These are phyloP conservation scores for Stephania yunnanensis DNA, from an alignment of 164 flowering plant genomes.

Conservation along the genomic window DNA sequence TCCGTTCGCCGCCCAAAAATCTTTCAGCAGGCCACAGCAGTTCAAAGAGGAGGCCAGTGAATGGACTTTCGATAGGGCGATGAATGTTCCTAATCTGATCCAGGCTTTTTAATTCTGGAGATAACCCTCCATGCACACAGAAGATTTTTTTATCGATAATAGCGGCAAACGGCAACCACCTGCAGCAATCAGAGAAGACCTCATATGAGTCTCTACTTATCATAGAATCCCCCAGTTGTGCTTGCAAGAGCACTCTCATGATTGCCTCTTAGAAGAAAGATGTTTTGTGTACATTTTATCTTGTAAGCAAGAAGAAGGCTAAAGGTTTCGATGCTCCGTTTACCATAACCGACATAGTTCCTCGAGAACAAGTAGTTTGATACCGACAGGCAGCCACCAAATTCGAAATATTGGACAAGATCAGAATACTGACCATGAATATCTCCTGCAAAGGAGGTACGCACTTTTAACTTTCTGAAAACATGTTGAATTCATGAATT, in stretches of 20 bases:
- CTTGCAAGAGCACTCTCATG: slow-evolving; percentile 57
- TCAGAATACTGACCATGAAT: slow-evolving; percentile 57
- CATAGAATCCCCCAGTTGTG: slow-evolving; percentile 52
- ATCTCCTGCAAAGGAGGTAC: slow-evolving; percentile 32
- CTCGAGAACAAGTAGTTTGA: slow-evolving; percentile 56
- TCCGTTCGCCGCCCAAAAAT: slow-evolving; percentile 51
- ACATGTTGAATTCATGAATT: too few relatives aligned
- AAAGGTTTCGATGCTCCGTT: slow-evolving; percentile 62
- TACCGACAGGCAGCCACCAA: slow-evolving; percentile 51
- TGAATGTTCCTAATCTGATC: slow-evolving; percentile 55
- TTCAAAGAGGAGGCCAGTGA: slow-evolving; percentile 59
- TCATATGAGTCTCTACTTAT: slow-evolving; percentile 52
- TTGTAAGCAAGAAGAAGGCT: slow-evolving; percentile 60
- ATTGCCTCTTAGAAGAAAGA: slow-evolving; percentile 55
- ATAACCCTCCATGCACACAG: slow-evolving; percentile 64
- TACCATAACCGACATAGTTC: slow-evolving; percentile 68
- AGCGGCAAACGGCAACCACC: slow-evolving; percentile 56
- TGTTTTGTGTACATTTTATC: slow-evolving; percentile 53
- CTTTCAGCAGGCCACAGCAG: slow-evolving; percentile 57
- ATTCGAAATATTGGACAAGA: slow-evolving; percentile 52
- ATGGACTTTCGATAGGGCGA: slow-evolving; percentile 60
- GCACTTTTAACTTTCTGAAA: too few relatives aligned
- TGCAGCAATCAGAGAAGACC: slow-evolving; percentile 52
- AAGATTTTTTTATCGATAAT: slow-evolving; percentile 57
- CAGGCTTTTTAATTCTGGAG: slow-evolving; percentile 47